Evolutionary conservation across 1,284 basidiomycete genomes (phyloP), one percentile per base, ranked within the genome.

Genomic region (Athelia psychrophila): DNA sequence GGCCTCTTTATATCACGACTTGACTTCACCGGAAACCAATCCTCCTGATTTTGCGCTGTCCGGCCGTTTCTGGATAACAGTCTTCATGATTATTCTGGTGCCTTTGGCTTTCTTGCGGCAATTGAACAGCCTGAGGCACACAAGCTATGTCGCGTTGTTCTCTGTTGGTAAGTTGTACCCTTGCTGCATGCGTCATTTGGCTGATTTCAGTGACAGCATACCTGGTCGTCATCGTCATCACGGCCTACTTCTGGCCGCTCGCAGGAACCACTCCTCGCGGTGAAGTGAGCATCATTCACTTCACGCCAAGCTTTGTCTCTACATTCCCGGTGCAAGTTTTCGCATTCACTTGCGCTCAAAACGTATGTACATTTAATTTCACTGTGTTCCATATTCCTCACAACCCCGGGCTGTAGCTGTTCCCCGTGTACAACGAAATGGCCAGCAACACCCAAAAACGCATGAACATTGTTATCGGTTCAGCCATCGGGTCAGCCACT

Each of bases 311-410:
- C 52, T 89, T 96, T 61, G 76, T 98, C 15, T 84, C 89, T 20
- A 94, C 83, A 24, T 93, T 93, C 74, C 96, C 94, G 0, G 93
- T 99, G 9, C 95, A 98, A 69, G 91, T 98, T 2, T 97, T 98
- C 70, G 92, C 93, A 9, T 95, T 88, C 65, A 95, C 93, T 3
- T 95, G 93, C 62, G 80, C 90, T 15, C 92, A 95, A 76, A 95
- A 96, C 63, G 93, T 94, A 66, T 60, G 84, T 66, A 22, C 30
- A n/a, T n/a, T n/a, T n/a, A n/a, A n/a, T n/a, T n/a, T n/a, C n/a
- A n/a, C n/a, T n/a, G n/a, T n/a, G 22, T 22, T 47, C 44, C 25
- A 38, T 40, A n/a, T 15, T 30, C 44, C 46, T 50, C 24, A 53
- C 51, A 44, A 51, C 61, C 60, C 52, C 63, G 63, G 61, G 59